Percentiles rank a stretch among this genome's conserved stretches.
Evolutionary conservation across 179 eudicot genomes (phyloP).

Genomic region (Silene noctiflora): DNA sequence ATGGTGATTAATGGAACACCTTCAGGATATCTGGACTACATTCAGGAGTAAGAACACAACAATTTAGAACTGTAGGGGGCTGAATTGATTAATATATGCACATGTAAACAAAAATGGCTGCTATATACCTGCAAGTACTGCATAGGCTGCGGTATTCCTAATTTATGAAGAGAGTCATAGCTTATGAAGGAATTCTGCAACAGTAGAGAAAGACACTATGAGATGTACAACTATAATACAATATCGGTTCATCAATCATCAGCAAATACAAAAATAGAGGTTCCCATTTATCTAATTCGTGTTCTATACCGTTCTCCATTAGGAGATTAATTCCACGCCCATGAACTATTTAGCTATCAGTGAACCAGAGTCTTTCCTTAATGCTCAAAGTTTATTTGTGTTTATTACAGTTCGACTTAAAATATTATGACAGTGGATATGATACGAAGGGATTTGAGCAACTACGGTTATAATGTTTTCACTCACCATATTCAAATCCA

Average conservation of each 20-base stretch:
- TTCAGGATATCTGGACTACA: conserved; percentile 91
- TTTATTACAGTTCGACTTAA: neutral
- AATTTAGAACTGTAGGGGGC: conserved; percentile 5
- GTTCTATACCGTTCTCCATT: neutral
- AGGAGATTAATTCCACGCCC: neutral
- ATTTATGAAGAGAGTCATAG: conserved; percentile 77
- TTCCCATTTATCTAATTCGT: neutral
- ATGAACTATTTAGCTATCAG: neutral
- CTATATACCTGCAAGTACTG: conserved; percentile 89
- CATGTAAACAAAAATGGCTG: conserved; percentile 7
- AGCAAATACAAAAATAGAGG: neutral
- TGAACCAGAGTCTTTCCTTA: neutral
- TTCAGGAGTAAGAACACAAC: conserved; percentile 19
- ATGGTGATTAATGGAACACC: conserved; percentile 71
- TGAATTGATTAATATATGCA: neutral
- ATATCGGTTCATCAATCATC: neutral
- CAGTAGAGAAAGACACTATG: conserved; percentile 12
- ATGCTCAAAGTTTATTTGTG: neutral
- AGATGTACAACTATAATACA: neutral
- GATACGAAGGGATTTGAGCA: neutral
- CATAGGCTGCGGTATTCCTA: conserved; percentile 86
- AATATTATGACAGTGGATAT: neutral
- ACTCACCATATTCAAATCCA: conserved; percentile 4
- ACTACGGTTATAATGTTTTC: neutral
- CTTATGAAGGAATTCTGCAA: conserved; percentile 86